These are phyloP conservation scores for Eucalyptus coolabah DNA, from an alignment of 345 rosid species.

Conservation along the genomic window DNA sequence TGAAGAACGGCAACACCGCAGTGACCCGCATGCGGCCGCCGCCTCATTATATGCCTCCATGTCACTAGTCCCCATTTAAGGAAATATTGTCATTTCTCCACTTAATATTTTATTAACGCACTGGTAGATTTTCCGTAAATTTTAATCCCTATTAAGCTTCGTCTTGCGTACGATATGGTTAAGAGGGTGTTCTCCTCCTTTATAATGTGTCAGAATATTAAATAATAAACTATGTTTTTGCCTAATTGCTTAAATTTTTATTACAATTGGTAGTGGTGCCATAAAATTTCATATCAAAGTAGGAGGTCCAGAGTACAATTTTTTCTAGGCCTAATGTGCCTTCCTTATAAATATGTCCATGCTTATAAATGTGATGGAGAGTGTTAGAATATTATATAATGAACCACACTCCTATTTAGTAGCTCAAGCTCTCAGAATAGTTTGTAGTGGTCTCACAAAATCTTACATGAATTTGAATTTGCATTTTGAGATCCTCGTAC, in stretches of 20 bases:
- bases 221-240: no score
- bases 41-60: not conserved
- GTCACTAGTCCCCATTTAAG: not conserved
- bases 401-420: no score
- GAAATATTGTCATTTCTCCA: not conserved
- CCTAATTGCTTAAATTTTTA: no score
- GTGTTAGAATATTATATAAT: no score
- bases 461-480: not conserved
- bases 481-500: not conserved
- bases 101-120: not conserved
- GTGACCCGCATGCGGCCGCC: not conserved
- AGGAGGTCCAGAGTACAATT: no score
- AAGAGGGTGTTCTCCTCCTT: not conserved
- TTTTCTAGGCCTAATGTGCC: no score
- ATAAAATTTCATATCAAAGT: no score
- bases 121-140: not conserved
- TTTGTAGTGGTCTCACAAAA: fast-evolving
- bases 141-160: not conserved
- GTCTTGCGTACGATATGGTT: not conserved
- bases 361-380: no score
- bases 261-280: fast-evolving
- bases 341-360: no score
- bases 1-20: not conserved
- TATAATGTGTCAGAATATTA: not conserved
- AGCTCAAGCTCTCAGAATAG: no score